Conservation (phyloP, 2,329 filamentous ascomycete genomes). For the Xylariaceae sp. region DNA sequence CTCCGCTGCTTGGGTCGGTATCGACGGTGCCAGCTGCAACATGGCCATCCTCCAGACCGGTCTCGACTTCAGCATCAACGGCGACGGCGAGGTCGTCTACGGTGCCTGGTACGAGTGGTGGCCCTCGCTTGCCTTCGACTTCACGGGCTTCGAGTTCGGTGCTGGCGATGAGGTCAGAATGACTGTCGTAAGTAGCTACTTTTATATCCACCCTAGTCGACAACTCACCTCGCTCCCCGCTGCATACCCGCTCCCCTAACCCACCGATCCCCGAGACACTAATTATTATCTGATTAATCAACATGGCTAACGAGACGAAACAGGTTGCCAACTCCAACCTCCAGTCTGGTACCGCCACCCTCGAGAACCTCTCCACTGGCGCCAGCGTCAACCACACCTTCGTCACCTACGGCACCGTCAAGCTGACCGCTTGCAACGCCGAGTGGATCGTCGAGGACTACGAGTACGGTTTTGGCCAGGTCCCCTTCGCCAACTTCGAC, state of each 20-base stretch:
- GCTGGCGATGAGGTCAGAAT: constrained; percentile 28
- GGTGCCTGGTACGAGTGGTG: constrained; percentile 59
- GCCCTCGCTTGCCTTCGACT: constrained; percentile 50
- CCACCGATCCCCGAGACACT: no score
- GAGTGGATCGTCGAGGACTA: constrained; percentile 61
- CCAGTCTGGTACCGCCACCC: constrained; percentile 15
- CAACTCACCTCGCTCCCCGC: not conserved
- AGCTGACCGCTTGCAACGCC: constrained; percentile 51
- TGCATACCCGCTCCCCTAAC: no score
- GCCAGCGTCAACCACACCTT: constrained; percentile 49
- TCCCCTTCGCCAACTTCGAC: constrained; percentile 43
- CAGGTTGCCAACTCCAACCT: constrained; percentile 13
- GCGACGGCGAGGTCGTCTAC: constrained; percentile 38
- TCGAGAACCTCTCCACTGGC: constrained; percentile 45
- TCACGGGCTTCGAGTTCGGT: constrained; percentile 39
- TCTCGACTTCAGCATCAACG: constrained; percentile 48
- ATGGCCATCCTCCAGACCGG: constrained; percentile 53
- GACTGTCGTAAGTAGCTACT: constrained; percentile 22
- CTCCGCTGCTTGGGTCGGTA: constrained; percentile 48
- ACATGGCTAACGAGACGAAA: not conserved
- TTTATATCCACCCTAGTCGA: not conserved
- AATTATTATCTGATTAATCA: not conserved
- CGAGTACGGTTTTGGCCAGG: constrained; percentile 35
- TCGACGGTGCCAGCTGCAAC: constrained; percentile 55
- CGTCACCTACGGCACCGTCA: constrained; percentile 33